Base-by-base conservation (phyloP, 1,284 basidiomycete species). In the Ustilago shanxiensis region DNA sequence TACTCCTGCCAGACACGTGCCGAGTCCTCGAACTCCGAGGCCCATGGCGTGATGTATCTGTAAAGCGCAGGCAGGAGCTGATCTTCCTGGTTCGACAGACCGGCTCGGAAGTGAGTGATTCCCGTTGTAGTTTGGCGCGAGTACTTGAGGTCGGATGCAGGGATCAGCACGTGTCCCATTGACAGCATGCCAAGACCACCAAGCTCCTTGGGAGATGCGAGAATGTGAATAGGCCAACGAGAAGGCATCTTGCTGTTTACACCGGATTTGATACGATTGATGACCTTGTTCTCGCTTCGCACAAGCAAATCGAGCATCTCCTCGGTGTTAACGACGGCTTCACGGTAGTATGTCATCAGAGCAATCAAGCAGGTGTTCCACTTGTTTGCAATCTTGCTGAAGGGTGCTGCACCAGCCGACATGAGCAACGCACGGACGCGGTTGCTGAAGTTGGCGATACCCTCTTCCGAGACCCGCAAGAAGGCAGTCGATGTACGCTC, bases 1-100 rank as follows among this genome's bases (percentile, higher is more conserved):
- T 99, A 99, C 87, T 99, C 97, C 2, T 93, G 94, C 97, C 97
- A 99, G 29, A 99, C 97, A 76, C 97, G 94, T 44, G 95, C 95
- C 6, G 95, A 97, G 86, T 99, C 97, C 76, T 97, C 87, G 88
- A 99, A 99, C 87, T 99, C 97, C 1, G 96, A 94, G 86, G 98
- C 95, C 97, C 97, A 99, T 29, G 96, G 96, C 85, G 98, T 94
- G 24, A 99, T 90, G 88, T 99, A 99, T 64, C 96, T 94, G 88
- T 98, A 99, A 87, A 99, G 87, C 87, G 98, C 98, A 39, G 96
- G 96, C 85, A 98, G 74, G 20, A 86, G 66, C 56, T 82, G 73
- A 51, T 84, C 85, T 60, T 86, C 85, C 54, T 97, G 94, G 79
- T 95, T 94, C 50, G 80, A 79, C 94, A 98, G 95, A 86, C 95